Conservation (phyloP, 495 filamentous ascomycete species). For the Bathelium albidoporum region DNA sequence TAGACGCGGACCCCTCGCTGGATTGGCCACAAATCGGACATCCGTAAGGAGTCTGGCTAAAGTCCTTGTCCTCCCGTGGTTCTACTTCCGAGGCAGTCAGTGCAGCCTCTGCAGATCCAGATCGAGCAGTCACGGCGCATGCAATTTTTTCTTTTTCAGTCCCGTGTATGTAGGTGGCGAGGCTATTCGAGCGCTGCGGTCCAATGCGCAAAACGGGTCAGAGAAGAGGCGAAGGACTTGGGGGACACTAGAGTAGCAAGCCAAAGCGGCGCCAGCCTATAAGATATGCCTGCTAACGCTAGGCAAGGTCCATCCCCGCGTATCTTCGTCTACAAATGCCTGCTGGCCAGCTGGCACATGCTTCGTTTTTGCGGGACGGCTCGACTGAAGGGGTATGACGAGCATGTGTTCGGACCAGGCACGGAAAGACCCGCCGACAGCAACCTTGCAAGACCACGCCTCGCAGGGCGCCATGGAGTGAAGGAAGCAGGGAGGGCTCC, state of each 20-base stretch:
- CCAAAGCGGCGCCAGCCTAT: background rate
- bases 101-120: background rate
- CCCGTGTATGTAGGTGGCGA: background rate
- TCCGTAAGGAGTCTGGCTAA: background rate
- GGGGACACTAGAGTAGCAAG: background rate
- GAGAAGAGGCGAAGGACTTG: background rate
- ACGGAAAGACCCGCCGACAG: background rate
- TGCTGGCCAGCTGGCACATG: background rate
- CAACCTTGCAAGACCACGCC: background rate
- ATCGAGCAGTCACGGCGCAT: background rate
- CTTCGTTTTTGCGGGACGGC: constrained; percentile 5
- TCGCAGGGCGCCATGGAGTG: background rate
- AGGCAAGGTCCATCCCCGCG: background rate
- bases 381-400: constrained; percentile 1
- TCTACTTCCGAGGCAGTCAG: background rate
- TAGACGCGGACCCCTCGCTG: background rate
- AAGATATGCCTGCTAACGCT: background rate
- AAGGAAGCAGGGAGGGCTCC: background rate
- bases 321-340: background rate
- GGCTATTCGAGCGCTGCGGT: background rate
- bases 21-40: background rate
- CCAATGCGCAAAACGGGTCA: background rate
- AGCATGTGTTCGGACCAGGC: constrained; percentile 1
- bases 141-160: background rate
- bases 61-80: background rate